phyloP scores from a whole-genome alignment of 768 basidiomycete species.

The Lepiota brunneoincarnata region DNA sequence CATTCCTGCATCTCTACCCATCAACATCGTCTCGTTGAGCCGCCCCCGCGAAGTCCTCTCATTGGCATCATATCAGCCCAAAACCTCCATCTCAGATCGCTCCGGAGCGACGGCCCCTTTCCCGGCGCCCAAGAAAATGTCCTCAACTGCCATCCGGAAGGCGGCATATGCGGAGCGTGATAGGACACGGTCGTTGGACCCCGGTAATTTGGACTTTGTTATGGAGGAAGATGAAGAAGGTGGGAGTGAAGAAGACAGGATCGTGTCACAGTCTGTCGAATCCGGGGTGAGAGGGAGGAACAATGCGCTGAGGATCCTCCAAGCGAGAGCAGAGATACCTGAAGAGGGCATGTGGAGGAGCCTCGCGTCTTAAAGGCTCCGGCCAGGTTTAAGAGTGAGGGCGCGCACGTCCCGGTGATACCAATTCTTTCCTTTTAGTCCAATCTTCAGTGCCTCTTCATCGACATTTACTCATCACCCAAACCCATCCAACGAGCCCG shows the following conservation, averaged over 20 bases:
- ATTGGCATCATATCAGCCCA: slow-evolving; percentile 57
- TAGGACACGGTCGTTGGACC: slow-evolving; percentile 59
- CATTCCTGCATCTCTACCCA: slow-evolving; percentile 59
- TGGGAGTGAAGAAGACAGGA: slow-evolving; percentile 26
- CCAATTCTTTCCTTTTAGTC: neutral
- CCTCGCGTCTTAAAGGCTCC: slow-evolving; percentile 40
- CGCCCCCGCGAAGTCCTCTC: slow-evolving; percentile 38
- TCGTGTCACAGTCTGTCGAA: slow-evolving; percentile 20
- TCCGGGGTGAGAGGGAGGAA: slow-evolving; percentile 48
- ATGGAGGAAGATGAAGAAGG: slow-evolving; percentile 49
- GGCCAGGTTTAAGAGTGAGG: neutral
- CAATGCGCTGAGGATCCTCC: slow-evolving; percentile 65
- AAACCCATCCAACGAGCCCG: too few relatives aligned
- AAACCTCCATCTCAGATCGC: slow-evolving; percentile 37
- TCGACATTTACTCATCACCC: too few relatives aligned
- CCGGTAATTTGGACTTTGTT: slow-evolving; percentile 64
- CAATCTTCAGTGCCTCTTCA: neutral
- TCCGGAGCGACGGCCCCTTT: slow-evolving; percentile 27
- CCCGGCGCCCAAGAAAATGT: slow-evolving; percentile 27
- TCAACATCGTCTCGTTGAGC: slow-evolving; percentile 47
- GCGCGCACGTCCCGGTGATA: slow-evolving; percentile 6
- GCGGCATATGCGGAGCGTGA: slow-evolving; percentile 71
- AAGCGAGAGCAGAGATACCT: slow-evolving; percentile 66
- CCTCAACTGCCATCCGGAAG: slow-evolving; percentile 53
- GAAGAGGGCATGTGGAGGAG: slow-evolving; percentile 81